Conservation (phyloP, 257 asterid genomes). For the Solanum rostratum region DNA sequence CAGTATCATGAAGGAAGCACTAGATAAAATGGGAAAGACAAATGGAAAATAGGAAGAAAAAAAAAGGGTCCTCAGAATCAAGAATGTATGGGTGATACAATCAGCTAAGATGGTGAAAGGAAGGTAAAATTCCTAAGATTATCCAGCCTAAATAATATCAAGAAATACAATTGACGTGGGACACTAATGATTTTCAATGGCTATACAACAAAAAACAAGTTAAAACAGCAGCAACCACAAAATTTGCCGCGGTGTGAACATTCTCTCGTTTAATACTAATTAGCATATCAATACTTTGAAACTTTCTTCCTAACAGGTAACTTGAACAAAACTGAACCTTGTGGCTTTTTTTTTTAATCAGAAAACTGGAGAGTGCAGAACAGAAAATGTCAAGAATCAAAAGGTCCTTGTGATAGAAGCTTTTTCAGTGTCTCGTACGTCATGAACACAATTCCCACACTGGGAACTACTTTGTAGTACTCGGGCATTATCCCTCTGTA, state of each 20-base stretch:
- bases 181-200: conserved; percentile 15
- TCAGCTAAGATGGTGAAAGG: background rate
- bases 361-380: background rate
- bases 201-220: conserved; percentile 35
- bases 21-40: background rate
- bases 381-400: conserved; percentile 14
- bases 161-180: conserved; percentile 14
- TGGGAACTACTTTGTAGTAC: conserved; percentile 87
- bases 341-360: background rate
- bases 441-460: conserved; percentile 93
- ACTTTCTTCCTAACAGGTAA: conserved; percentile 8
- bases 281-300: conserved; percentile 3
- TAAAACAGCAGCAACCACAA: conserved; percentile 23
- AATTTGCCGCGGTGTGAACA: conserved; percentile 15
- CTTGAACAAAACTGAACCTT: conserved; percentile 25
- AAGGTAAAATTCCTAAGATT: background rate
- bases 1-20: background rate
- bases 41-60: background rate
- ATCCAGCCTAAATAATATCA: background rate
- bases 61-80: background rate
- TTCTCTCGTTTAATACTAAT: background rate
- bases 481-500: conserved; percentile 94
- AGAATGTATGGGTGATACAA: background rate
- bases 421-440: conserved; percentile 79
- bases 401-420: conserved; percentile 50